These are phyloP conservation scores for Leccinum angustisporum DNA, from an alignment of 1,284 basidiomycete genomes.

Conservation along the genomic window DNA sequence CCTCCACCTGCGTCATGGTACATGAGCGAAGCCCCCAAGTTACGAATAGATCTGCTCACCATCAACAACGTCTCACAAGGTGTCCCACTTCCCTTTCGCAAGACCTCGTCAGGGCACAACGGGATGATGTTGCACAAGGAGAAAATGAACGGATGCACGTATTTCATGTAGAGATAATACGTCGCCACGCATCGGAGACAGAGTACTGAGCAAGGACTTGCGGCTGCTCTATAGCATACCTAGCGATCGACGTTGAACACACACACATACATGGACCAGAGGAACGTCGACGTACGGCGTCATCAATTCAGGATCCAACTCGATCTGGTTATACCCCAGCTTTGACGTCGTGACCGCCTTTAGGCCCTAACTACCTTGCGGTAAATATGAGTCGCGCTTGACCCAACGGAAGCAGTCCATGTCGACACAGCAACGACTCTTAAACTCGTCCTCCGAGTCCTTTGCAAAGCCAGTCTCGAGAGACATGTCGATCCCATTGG, in stretches of 20 bases:
- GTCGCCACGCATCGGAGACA: slow-evolving; percentile 99
- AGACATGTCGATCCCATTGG: slow-evolving; percentile 96
- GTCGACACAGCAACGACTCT: slow-evolving; percentile 90
- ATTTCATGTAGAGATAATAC: slow-evolving; percentile 99
- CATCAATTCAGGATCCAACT: slow-evolving; percentile 98
- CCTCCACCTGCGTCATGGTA: slow-evolving; percentile 77
- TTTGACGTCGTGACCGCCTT: slow-evolving; percentile 98
- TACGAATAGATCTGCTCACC: slow-evolving; percentile 52
- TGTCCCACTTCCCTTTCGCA: slow-evolving; percentile 95
- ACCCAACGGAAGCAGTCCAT: slow-evolving; percentile 99
- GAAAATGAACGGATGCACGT: slow-evolving; percentile 99
- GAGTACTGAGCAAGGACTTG: slow-evolving; percentile 96
- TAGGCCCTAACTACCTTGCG: slow-evolving; percentile 97
- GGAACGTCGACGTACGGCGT: slow-evolving; percentile 72
- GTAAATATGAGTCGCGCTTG: slow-evolving; percentile 98
- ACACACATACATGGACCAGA: neutral
- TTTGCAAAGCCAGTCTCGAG: slow-evolving; percentile 91
- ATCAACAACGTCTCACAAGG: slow-evolving; percentile 97
- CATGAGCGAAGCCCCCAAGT: slow-evolving; percentile 4
- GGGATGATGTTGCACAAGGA: slow-evolving; percentile 99
- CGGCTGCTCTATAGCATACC: slow-evolving; percentile 96
- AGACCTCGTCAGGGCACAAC: slow-evolving; percentile 93
- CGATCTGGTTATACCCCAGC: slow-evolving; percentile 96
- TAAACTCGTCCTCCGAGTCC: slow-evolving; percentile 95
- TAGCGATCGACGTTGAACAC: slow-evolving; percentile 32